These are phyloP conservation scores for Scedosporium boydii DNA, from an alignment of 2,329 filamentous ascomycete species.

Conservation along the genomic window DNA sequence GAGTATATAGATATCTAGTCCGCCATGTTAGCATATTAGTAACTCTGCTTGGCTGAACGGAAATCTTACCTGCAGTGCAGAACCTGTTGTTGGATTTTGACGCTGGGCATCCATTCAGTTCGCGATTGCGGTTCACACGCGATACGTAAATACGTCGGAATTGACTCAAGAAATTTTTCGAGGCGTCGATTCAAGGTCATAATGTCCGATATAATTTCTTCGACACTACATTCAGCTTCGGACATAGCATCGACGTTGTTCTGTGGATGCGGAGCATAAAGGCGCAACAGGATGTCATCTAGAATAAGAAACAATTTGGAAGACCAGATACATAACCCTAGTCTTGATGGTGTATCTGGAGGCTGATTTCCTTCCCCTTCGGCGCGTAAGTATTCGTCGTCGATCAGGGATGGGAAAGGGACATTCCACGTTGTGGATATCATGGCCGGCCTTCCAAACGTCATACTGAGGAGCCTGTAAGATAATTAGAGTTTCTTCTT, in stretches of 20 bases:
- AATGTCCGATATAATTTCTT: background rate
- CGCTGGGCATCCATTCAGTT: no score
- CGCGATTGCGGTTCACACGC: background rate
- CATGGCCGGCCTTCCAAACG: constrained; percentile 3
- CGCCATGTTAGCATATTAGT: no score
- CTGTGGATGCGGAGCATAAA: background rate
- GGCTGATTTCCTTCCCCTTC: background rate
- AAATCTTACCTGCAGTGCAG: no score
- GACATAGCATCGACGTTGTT: background rate
- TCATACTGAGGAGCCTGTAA: background rate
- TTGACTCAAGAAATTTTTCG: background rate
- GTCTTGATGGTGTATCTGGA: background rate
- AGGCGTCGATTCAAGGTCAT: background rate
- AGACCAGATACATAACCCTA: background rate
- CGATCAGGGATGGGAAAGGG: background rate
- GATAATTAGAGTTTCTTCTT: background rate
- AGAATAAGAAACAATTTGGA: constrained; percentile 1
- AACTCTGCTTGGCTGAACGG: no score
- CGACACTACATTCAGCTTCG: background rate
- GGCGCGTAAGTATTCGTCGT: constrained; percentile 1
- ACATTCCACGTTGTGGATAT: constrained; percentile 2
- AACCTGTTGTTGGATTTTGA: no score
- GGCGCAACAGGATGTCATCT: background rate
- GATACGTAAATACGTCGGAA: background rate
- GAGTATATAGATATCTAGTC: background rate